These are phyloP conservation scores for Solanum phureja DNA, from an alignment of 257 asterid species.

Conservation along the genomic window DNA sequence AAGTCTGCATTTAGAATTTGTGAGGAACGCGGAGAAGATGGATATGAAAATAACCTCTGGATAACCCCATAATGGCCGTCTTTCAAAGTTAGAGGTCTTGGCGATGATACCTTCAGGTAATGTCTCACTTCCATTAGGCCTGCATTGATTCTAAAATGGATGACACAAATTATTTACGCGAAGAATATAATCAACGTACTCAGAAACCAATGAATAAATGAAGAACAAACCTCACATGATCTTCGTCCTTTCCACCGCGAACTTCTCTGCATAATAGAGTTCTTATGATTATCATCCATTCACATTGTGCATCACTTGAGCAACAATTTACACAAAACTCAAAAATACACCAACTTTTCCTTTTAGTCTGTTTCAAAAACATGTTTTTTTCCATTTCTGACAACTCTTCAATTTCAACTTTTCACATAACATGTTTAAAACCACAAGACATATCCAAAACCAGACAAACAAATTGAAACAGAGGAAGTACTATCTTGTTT, in stretches of 20 bases:
- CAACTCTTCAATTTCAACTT: neutral
- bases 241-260: constrained; percentile 11
- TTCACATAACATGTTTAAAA: too few species aligned
- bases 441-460: too few species aligned
- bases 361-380: neutral
- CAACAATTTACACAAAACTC: neutral
- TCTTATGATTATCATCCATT: neutral
- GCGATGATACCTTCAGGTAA: constrained; percentile 66
- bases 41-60: constrained; percentile 44
- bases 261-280: constrained; percentile 30
- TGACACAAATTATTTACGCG: constrained; percentile 11
- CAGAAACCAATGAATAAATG: neutral
- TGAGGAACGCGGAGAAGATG: neutral
- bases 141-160: constrained; percentile 42
- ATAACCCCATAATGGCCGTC: constrained; percentile 73
- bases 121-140: constrained; percentile 63
- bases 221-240: constrained; percentile 50
- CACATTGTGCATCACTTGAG: neutral
- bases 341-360: neutral
- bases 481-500: too few species aligned
- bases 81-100: constrained; percentile 60
- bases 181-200: neutral
- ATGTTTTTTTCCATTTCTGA: neutral
- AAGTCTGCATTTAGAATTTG: neutral
- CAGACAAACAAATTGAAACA: neutral